Conservation (phyloP, 306 rosid species). For the Oxytropis ochrocephala region DNA sequence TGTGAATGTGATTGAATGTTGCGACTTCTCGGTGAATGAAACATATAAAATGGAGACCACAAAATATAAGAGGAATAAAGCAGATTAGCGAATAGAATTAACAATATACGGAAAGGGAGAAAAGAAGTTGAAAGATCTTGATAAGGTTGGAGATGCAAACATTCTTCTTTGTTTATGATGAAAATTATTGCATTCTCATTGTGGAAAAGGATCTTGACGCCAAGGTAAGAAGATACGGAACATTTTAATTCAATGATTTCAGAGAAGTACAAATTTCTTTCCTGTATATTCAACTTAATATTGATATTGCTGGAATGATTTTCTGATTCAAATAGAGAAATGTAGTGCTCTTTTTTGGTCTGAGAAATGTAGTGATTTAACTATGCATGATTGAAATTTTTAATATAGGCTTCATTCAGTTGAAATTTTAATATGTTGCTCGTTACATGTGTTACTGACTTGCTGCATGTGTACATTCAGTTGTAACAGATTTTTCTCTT, state of each 20-base stretch:
- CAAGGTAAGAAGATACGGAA: constrained; percentile 47
- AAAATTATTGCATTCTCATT: constrained; percentile 47
- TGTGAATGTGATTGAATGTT: too few relatives aligned
- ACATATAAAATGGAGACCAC: too few relatives aligned
- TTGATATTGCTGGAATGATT: neutral
- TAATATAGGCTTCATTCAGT: constrained; percentile 45
- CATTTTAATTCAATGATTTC: too few relatives aligned
- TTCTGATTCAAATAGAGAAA: constrained; percentile 2
- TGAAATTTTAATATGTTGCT: too few relatives aligned
- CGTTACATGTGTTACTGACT: too few relatives aligned
- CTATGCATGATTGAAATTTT: constrained; percentile 14
- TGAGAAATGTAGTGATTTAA: constrained; percentile 6
- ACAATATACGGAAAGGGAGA: constrained; percentile 60
- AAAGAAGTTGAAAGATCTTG: constrained; percentile 51
- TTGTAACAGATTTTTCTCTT: too few relatives aligned
- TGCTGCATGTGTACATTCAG: too few relatives aligned
- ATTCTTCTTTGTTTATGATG: constrained; percentile 59
- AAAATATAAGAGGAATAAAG: constrained; percentile 68
- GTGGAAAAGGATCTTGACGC: constrained; percentile 61
- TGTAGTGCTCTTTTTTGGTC: too few relatives aligned
- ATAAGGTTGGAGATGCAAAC: constrained; percentile 40
- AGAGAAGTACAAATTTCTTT: too few relatives aligned
- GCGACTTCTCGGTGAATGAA: too few relatives aligned
- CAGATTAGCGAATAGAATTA: constrained; percentile 87
- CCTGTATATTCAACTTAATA: neutral